Evolutionary conservation across 2,329 filamentous ascomycete genomes (phyloP).

Genomic region (Cytospora chrysosperma): DNA sequence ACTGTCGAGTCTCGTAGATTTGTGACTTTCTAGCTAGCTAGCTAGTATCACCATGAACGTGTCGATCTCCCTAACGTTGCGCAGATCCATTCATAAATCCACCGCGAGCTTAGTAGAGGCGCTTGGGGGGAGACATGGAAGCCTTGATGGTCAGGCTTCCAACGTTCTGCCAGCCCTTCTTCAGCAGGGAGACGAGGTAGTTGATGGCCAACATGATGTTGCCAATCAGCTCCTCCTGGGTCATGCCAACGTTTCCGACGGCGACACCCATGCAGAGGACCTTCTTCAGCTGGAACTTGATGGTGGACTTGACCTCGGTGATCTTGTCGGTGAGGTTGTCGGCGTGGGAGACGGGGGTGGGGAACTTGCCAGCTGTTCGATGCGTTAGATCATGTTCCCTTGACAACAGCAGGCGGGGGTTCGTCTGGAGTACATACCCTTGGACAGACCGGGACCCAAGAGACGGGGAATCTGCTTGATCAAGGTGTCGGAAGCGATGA

Average conservation of each 20-base stretch:
- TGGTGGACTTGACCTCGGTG: constrained; percentile 99
- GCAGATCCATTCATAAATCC: constrained; percentile 7
- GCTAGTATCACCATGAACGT: not conserved
- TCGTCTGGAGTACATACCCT: constrained; percentile 63
- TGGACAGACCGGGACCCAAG: constrained; percentile 95
- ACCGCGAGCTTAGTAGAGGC: constrained; percentile 73
- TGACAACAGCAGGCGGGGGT: constrained; percentile 24
- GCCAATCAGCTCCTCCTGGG: constrained; percentile 87
- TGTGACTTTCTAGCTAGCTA: constrained; percentile 9
- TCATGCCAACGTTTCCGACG: constrained; percentile 98
- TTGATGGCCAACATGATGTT: constrained; percentile 99
- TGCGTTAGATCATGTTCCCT: not conserved
- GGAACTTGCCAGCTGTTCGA: constrained; percentile 91
- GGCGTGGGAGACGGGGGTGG: constrained; percentile 93
- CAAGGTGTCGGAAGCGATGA: constrained; percentile 92
- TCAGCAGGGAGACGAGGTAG: constrained; percentile 98
- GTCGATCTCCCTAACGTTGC: constrained; percentile 19
- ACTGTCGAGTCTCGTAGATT: constrained; percentile 5
- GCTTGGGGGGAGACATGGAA: constrained; percentile 98
- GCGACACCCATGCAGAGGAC: constrained; percentile 99
- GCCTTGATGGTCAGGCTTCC: constrained; percentile 99
- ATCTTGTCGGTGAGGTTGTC: constrained; percentile 95
- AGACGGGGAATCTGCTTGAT: constrained; percentile 99
- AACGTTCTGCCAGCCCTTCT: constrained; percentile 99
- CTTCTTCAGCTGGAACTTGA: constrained; percentile 99